These are phyloP conservation scores for Candida sithepensis DNA, from an alignment of 805 yeast species.

Conservation along the genomic window DNA sequence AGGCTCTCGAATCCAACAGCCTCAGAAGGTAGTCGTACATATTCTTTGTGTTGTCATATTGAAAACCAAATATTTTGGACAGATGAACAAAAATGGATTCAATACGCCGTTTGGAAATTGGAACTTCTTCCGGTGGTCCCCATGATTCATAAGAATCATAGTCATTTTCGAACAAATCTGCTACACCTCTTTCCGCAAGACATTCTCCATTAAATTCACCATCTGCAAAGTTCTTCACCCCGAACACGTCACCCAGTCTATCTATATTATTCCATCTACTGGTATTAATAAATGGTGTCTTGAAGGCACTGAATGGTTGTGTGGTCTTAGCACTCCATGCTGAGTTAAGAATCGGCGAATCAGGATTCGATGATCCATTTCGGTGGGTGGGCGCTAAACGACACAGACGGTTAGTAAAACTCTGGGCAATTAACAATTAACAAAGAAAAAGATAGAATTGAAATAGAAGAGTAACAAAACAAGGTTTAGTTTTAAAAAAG, in stretches of 20 bases:
- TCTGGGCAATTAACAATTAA: background rate
- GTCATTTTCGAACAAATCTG: slow-evolving; percentile 39
- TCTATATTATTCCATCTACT: slow-evolving; percentile 42
- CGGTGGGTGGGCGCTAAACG: slow-evolving; percentile 19
- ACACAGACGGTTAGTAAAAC: background rate
- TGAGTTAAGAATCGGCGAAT: slow-evolving; percentile 22
- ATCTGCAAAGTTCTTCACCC: slow-evolving; percentile 26
- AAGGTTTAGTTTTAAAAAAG: too few species aligned
- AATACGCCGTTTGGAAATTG: slow-evolving; percentile 51
- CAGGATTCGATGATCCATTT: slow-evolving; percentile 8
- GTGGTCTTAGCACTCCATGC: slow-evolving; percentile 27
- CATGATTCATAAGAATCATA: slow-evolving; percentile 57
- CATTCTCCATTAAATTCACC: slow-evolving; percentile 33
- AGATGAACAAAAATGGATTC: slow-evolving; percentile 52
- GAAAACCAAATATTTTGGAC: slow-evolving; percentile 62
- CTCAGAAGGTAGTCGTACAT: slow-evolving; percentile 65
- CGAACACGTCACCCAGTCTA: slow-evolving; percentile 30
- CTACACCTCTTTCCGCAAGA: slow-evolving; percentile 31
- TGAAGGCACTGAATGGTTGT: slow-evolving; percentile 39
- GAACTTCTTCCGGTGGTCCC: slow-evolving; percentile 38
- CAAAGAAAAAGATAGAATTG: background rate
- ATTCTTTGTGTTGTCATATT: slow-evolving; percentile 58
- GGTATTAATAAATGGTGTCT: slow-evolving; percentile 40
- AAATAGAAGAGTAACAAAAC: background rate
- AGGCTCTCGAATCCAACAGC: slow-evolving; percentile 63